phyloP scores from a whole-genome alignment of 176 grass and related monocot species.

The Oryza rufipogon region DNA sequence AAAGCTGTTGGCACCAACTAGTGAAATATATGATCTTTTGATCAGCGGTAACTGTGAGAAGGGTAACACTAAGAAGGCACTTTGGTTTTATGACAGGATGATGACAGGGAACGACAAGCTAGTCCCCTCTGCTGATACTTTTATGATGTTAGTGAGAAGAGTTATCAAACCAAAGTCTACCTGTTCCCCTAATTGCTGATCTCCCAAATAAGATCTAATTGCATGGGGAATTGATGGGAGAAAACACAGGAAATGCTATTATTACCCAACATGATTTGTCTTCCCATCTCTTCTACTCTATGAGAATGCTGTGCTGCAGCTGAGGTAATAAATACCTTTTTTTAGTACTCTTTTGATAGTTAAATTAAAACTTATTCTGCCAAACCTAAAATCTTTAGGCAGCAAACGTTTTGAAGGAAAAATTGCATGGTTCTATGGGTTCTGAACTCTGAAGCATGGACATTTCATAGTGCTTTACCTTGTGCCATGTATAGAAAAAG shows the following conservation, averaged over 20 bases:
- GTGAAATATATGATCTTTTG: conserved; percentile 51
- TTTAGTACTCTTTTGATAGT: conserved; percentile 9
- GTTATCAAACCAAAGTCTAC: conserved; percentile 52
- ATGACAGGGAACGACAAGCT: conserved; percentile 42
- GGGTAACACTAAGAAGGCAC: conserved; percentile 60
- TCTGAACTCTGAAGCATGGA: background rate
- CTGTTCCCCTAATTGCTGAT: conserved; percentile 15
- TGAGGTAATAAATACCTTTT: background rate
- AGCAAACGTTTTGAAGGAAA: background rate
- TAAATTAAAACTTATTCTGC: background rate
- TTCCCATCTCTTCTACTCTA: background rate
- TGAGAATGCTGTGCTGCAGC: background rate
- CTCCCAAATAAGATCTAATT: background rate
- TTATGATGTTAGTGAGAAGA: conserved; percentile 62
- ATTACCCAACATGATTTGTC: background rate
- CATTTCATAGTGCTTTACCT: background rate
- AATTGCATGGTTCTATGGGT: background rate
- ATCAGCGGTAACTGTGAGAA: conserved; percentile 62
- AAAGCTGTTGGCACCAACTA: conserved; percentile 43
- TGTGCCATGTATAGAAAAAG: background rate
- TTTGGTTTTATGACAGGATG: conserved; percentile 77
- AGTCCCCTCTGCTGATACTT: conserved; percentile 55
- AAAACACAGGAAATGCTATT: background rate
- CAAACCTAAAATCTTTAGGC: background rate
- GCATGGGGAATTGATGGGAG: background rate